A percentile compares a stretch with the other conserved stretches of the same genome.
phyloP scores from a whole-genome alignment of 2,329 filamentous ascomycete species.

The Laburnicola sp. region DNA sequence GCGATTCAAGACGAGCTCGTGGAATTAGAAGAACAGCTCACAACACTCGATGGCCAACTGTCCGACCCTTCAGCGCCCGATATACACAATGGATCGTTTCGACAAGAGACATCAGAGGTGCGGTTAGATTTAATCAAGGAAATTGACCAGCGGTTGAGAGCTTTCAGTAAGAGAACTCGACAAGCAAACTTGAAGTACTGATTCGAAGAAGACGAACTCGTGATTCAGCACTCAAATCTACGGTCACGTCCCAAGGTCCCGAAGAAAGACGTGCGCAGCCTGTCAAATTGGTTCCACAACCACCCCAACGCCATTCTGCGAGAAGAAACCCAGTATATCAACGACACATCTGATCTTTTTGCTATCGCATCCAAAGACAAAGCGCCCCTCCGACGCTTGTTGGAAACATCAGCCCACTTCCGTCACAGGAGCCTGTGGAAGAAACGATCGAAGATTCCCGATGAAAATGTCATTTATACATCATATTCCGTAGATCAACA shows the following conservation, averaged over 20 bases:
- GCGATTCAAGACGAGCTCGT: constrained; percentile 12
- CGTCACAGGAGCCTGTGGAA: constrained; percentile 9
- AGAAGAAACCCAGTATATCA: constrained; percentile 13
- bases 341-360: constrained; percentile 7
- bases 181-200: not conserved
- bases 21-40: constrained; percentile 1
- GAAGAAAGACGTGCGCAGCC: constrained; percentile 5
- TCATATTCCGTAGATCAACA: too few relatives aligned
- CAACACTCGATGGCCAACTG: not conserved
- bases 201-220: constrained; percentile 9
- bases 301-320: constrained; percentile 11
- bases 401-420: constrained; percentile 11
- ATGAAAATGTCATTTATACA: too few relatives aligned
- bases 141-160: constrained; percentile 5
- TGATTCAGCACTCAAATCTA: constrained; percentile 12
- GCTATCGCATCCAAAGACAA: constrained; percentile 3
- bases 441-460: not conserved
- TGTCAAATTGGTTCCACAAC: constrained; percentile 14
- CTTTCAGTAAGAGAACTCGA: constrained; percentile 7
- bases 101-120: constrained; percentile 2
- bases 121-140: constrained; percentile 4
- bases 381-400: constrained; percentile 9
- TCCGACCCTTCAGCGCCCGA: not conserved
- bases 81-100: constrained; percentile 14
- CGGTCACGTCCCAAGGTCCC: constrained; percentile 8